Base-by-base conservation (phyloP, 495 filamentous ascomycete species). In the Daldinia grandis region DNA sequence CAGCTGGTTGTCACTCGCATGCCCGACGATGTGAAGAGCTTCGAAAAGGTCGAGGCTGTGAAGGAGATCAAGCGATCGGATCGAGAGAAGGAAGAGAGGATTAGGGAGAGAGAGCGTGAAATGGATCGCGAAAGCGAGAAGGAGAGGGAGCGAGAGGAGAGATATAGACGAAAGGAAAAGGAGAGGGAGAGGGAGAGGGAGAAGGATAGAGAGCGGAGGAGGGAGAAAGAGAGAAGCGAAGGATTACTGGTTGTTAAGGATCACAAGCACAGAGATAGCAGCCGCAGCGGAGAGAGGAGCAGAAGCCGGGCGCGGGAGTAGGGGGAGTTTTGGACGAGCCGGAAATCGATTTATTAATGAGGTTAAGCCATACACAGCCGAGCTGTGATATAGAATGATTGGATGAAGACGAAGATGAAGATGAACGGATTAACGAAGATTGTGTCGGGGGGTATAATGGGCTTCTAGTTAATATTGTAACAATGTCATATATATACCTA, bases 1-100 rank as follows among this genome's bases (percentile, higher is more conserved):
- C 79, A 81, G 59, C 71, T 88, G 47, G 85, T 85, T 56, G 81
- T 88, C 63, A 81, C 77, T 50, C 76, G 86, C 27, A 86, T 85
- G 83, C 83, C 82, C 10, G 81, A 86, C 74, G 81, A 86, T 56
- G 81, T 85, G 30, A 81, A 81, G 70, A 76, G 76, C 61, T 77
- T 84, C 28, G 80, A 83, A 64, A 76, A 78, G 66, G 71, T 76
- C n/a, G 77, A 76, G 6, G 74, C 55, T 8, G 66, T 75, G 6
- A 55, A 31, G 15, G 77, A 73, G 9, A 69, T 69, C 28, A 60
- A 54, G 47, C 64, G 51, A 21, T 33, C 69, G 19, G 25, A 71
- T 25, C 59, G 66, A n/a, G 66, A 66, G 38, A 28, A 61, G 37
- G 74, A 76, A 37, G 62, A 66, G 21, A 61, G 56, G 28, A 54